A percentile compares a stretch with the other conserved stretches of the same genome.
phyloP scores from a whole-genome alignment of 305 asterid species.

The Stenogyne calaminthoides region DNA sequence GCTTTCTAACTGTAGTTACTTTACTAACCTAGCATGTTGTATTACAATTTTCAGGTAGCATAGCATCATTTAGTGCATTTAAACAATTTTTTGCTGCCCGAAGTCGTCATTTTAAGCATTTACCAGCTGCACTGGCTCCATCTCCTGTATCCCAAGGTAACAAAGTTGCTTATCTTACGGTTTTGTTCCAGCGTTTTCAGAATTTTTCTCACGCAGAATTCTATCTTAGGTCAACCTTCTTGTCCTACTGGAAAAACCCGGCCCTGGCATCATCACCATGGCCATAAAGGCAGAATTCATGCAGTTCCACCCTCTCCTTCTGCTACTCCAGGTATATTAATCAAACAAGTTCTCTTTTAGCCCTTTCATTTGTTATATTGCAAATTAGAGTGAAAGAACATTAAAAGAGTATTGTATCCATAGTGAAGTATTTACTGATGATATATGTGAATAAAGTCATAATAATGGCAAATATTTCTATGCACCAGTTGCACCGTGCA shows the following conservation, averaged over 20 bases:
- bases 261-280: conserved; percentile 51
- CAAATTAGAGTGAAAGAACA: background rate
- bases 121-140: conserved; percentile 58
- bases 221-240: conserved; percentile 49
- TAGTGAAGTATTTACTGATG: background rate
- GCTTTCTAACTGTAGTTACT: background rate
- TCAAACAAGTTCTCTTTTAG: background rate
- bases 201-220: conserved; percentile 30
- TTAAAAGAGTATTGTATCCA: background rate
- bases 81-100: conserved; percentile 41
- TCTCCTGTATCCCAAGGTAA: conserved; percentile 69
- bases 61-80: conserved; percentile 42
- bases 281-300: conserved; percentile 43
- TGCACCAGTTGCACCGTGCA: too few relatives aligned
- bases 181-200: background rate
- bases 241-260: conserved; percentile 47
- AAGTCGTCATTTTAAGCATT: conserved; percentile 44
- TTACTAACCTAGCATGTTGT: conserved; percentile 18
- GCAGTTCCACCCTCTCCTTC: conserved; percentile 78
- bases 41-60: conserved; percentile 50
- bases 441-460: background rate
- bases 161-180: background rate
- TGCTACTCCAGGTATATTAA: conserved; percentile 55
- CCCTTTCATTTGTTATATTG: background rate
- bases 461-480: background rate